Evolutionary conservation across 768 basidiomycete species (phyloP), one percentile per base, ranked within the genome.

Genomic region (Rhodocollybia butyracea): DNA sequence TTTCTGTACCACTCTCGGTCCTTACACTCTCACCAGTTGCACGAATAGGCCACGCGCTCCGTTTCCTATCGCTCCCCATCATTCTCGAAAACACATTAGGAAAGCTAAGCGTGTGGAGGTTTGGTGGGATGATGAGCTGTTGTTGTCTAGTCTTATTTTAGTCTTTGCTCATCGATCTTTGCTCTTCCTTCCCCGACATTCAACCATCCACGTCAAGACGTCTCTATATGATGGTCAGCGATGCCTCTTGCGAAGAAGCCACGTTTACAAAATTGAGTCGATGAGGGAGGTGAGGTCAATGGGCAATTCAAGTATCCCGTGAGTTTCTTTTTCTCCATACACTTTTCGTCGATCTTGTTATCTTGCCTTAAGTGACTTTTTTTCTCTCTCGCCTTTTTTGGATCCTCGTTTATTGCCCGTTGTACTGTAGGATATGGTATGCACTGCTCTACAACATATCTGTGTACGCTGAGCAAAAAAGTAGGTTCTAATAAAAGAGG

Each of bases 1-100:
- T 3, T 34, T 13, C 11, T 17, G 22, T 43, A 32, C 41, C 11
- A 53, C 27, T 13, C 19, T 45, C 39, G 26, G 8, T n/a, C n/a
- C n/a, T 97, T 57, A 98, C 98, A 67, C 94, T 99, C 32, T 99
- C 98, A 67, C 97, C 98, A 67, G 98, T 97, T 1, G 97, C 97
- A 32, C 97, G 97, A 2, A 99, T 97, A 3, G 97, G 97, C 1
- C 97, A 99, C 73, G 98, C 97, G 0, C 82, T 98, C 5, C 93
- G 97, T 40, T 99, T 99, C 78, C n/a, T n/a, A n/a, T n/a, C n/a
- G n/a, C n/a, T n/a, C n/a, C 77, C 98, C 39, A 90, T 88, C 19
- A 96, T 99, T 5, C 80, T 99, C 8, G 97, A n/a, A 98, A 73
- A 98, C 70, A 97, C 97, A 1, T 76, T 98, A 2, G 93, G 94